Evolutionary conservation across 116 monocot genomes (phyloP).

Genomic region (Cymodocea nodosa): DNA sequence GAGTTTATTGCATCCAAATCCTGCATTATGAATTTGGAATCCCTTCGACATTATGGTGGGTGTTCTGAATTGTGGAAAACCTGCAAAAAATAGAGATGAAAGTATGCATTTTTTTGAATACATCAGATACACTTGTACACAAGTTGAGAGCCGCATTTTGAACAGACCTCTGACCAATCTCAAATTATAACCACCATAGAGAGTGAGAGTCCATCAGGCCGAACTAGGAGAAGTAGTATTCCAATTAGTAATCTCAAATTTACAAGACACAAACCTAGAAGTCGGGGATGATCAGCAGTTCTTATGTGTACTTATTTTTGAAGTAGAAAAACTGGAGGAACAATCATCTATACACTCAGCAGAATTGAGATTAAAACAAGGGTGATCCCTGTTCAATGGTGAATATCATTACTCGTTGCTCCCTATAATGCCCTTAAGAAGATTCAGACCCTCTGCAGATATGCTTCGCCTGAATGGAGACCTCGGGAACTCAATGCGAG

Average conservation of each 20-base stretch:
- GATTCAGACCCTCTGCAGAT: conserved; percentile 33
- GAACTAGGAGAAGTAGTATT: background rate
- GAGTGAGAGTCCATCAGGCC: too few relatives aligned
- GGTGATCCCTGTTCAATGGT: background rate
- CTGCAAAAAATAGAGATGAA: too few relatives aligned
- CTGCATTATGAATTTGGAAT: too few relatives aligned
- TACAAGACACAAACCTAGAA: background rate
- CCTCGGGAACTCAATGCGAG: conserved; percentile 28
- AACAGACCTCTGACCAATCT: too few relatives aligned
- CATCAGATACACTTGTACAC: too few relatives aligned
- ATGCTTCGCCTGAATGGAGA: conserved; percentile 32
- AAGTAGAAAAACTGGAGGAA: background rate
- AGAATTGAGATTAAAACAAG: background rate
- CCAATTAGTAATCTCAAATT: background rate
- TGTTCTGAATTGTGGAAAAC: too few relatives aligned
- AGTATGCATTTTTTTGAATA: too few relatives aligned
- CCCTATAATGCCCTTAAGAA: conserved; percentile 29
- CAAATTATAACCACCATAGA: too few relatives aligned
- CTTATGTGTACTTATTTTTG: background rate
- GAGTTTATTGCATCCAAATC: too few relatives aligned
- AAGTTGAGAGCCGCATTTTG: too few relatives aligned
- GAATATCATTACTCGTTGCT: conserved; percentile 5
- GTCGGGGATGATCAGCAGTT: background rate
- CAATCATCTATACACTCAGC: background rate
- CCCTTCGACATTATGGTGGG: too few relatives aligned